Conservation (phyloP, 805 yeast species). For the Saccharomycopsis sp. region DNA sequence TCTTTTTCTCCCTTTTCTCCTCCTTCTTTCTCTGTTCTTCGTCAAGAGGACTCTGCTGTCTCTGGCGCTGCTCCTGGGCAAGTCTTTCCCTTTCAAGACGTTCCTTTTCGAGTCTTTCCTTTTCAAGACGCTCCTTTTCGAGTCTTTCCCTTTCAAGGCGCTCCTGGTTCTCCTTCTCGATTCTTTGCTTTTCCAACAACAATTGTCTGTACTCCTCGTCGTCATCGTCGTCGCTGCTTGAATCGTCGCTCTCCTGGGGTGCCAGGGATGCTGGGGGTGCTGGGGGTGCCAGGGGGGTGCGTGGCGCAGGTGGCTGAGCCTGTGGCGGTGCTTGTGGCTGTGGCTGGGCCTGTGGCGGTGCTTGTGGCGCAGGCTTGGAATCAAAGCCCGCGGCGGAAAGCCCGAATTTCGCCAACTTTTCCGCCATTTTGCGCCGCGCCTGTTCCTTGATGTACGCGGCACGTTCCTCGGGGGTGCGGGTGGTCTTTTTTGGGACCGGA, state of each 20-base stretch:
- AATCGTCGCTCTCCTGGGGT: conserved; percentile 15
- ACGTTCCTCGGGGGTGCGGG: conserved; percentile 53
- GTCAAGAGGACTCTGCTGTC: neutral
- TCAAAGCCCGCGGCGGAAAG: conserved; percentile 28
- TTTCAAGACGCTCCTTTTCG: conserved; percentile 24
- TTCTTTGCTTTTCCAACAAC: conserved; percentile 34
- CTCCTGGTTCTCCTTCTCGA: conserved; percentile 36
- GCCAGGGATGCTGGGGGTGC: conserved; percentile 19
- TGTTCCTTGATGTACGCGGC: conserved; percentile 79
- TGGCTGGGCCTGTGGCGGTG: neutral
- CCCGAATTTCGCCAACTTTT: conserved; percentile 75
- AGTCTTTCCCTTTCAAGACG: conserved; percentile 2
- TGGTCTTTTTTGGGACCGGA: conserved; percentile 20
- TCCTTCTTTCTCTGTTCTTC: conserved; percentile 6
- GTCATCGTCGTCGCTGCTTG: conserved; percentile 32
- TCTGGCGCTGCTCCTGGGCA: conserved; percentile 5
- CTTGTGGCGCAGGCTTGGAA: neutral
- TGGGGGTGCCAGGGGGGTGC: conserved; percentile 19
- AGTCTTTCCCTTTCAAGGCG: conserved; percentile 28
- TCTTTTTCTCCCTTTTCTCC: conserved; percentile 16
- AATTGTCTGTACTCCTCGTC: conserved; percentile 40
- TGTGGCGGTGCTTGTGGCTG: neutral
- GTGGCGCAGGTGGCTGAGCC: conserved; percentile 17
- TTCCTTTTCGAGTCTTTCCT: conserved; percentile 23
- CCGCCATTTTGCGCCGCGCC: conserved; percentile 75